Base-by-base conservation (phyloP, 305 asterid species). In the Coffea humblotiana region DNA sequence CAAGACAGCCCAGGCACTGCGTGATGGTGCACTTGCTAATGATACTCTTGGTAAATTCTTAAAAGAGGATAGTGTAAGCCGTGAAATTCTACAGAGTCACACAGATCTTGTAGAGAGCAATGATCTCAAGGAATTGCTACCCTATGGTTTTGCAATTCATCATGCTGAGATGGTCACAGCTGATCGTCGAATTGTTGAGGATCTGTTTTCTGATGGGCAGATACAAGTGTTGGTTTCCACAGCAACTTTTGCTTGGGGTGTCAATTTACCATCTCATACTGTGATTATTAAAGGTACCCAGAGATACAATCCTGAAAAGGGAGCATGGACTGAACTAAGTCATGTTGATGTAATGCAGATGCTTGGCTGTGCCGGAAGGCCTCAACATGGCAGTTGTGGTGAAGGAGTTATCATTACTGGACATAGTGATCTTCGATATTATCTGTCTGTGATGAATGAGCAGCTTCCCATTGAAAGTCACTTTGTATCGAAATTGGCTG, bases 351-450 rank as follows among this genome's bases (percentile, higher is more conserved):
- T 96, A 77, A 94, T 96, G 99, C 99, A 96, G 88, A 96, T 96
- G 99, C 96, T 96, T 83, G 97, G 99, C 80, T 95, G 97, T 83
- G 99, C 99, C 81, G 99, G 99, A 83, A 91, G 98, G 90, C 98
- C 99, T 77, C 99, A 96, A 66, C 94, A 85, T 80, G 99, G 94
- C 82, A 90, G 87, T n/a, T 86, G 84, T 60, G 99, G 98, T 80
- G 98, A 94, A 88, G 99, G 99, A 81, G 91, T 94, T 70, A 91
- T 96, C 72, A 94, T 96, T 45, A 96, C 98, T 66, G 97, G 97
- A 51, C 97, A 94, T 71, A 88, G 91, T 80, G 98, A 94, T 82
- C 84, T 96, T 79, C 94, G 88, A 56, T 94, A 90, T 84, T 96
- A 91, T 83, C 89, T 96, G 66, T 92, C 98, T 48, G 78, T 96